Evolutionary conservation across 192 early-diverging fungal genomes (phyloP).

Genomic region (Gonapodya prolifera): DNA sequence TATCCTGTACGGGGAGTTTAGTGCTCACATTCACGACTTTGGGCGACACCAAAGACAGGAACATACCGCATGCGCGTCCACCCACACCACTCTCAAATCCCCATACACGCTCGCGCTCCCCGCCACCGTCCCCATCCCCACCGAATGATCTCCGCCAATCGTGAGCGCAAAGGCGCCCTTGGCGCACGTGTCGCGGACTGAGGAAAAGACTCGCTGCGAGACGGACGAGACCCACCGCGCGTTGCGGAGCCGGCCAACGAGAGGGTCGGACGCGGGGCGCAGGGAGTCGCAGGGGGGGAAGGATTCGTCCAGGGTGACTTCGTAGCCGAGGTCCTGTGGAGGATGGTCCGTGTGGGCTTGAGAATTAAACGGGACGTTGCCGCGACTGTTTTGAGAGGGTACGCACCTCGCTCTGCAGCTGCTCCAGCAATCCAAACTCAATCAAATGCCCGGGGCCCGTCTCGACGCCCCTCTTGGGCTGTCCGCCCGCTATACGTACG

Average conservation of each 20-base stretch:
- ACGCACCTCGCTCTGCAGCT: constrained; percentile 38
- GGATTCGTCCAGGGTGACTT: constrained; percentile 53
- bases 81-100: constrained; percentile 82
- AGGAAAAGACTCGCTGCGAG: constrained; percentile 45
- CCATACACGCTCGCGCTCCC: constrained; percentile 63
- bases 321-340: constrained; percentile 56
- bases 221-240: constrained; percentile 71
- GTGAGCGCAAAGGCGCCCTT: constrained; percentile 74
- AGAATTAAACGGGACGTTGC: no score
- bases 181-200: constrained; percentile 47
- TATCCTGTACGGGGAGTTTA: constrained; percentile 36
- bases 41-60: background rate
- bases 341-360: no score
- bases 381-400: no score
- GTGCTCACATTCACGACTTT: no score
- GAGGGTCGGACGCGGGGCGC: constrained; percentile 54
- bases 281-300: constrained; percentile 58
- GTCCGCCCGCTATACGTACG: background rate
- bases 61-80: constrained; percentile 84
- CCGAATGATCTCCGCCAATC: constrained; percentile 89
- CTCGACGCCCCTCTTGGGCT: constrained; percentile 82
- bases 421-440: constrained; percentile 71
- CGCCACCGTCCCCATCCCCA: constrained; percentile 80
- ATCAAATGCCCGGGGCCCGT: constrained; percentile 71
- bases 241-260: constrained; percentile 69